Evolutionary conservation across 345 rosid genomes (phyloP).

Genomic region (Linum tenue): DNA sequence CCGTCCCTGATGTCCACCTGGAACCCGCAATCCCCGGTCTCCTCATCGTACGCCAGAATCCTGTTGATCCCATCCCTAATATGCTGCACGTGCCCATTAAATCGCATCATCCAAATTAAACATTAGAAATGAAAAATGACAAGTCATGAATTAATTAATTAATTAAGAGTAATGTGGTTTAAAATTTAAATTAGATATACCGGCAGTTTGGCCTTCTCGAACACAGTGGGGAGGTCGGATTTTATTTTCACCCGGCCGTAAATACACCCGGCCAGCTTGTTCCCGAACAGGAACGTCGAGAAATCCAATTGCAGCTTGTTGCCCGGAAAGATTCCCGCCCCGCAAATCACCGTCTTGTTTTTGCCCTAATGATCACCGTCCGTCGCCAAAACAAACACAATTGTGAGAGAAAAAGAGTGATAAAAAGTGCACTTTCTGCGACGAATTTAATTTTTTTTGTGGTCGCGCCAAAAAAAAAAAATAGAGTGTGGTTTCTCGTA

Average conservation of each 20-base stretch:
- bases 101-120: too few species aligned
- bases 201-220: neutral
- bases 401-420: too few species aligned
- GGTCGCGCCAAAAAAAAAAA: too few species aligned
- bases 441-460: too few species aligned
- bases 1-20: neutral
- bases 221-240: neutral
- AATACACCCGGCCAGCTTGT: neutral
- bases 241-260: neutral
- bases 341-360: neutral
- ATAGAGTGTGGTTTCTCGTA: too few species aligned
- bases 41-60: neutral
- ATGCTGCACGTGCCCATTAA: neutral
- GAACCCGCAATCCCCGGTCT: neutral
- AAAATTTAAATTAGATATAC: neutral
- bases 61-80: neutral
- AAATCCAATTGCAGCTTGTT: neutral
- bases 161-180: too few species aligned
- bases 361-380: neutral
- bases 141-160: too few species aligned
- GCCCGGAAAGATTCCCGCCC: neutral
- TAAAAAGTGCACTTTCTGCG: too few species aligned
- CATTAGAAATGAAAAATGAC: too few species aligned
- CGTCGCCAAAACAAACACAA: too few species aligned
- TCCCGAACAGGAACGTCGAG: neutral